phyloP scores from a whole-genome alignment of 768 basidiomycete species.

The Chalciporus pseudorubinellus region DNA sequence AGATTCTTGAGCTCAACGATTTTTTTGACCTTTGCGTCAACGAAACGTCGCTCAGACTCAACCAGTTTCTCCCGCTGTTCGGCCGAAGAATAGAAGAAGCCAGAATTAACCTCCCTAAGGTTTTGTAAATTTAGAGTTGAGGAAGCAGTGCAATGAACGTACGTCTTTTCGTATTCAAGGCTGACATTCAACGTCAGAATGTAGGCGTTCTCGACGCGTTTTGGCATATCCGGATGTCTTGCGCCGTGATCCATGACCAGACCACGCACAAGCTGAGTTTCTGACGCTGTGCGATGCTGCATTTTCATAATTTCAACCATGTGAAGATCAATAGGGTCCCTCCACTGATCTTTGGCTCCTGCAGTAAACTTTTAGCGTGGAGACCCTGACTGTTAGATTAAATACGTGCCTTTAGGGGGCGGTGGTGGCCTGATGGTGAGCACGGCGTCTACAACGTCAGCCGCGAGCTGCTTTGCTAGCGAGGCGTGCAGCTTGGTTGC shows the following conservation, averaged over 20 bases:
- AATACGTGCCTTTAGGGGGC: conserved; percentile 52
- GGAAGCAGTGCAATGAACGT: conserved; percentile 35
- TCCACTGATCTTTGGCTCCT: conserved; percentile 68
- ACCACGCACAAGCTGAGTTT: conserved; percentile 93
- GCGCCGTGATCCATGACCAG: conserved; percentile 97
- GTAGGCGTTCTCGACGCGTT: conserved; percentile 93
- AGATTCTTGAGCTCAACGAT: conserved; percentile 95
- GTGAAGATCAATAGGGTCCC: conserved; percentile 93
- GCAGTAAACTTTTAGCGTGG: conserved; percentile 23
- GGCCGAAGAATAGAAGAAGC: conserved; percentile 98
- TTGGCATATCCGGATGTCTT: conserved; percentile 98
- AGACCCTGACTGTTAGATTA: conserved; percentile 26
- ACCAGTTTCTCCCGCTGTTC: conserved; percentile 99
- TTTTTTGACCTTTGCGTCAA: conserved; percentile 92
- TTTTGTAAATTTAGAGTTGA: conserved; percentile 19
- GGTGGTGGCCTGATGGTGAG: conserved; percentile 76
- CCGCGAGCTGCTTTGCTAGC: conserved; percentile 84
- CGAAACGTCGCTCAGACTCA: conserved; percentile 92
- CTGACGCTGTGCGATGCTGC: conserved; percentile 97
- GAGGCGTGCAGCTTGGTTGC: conserved; percentile 84
- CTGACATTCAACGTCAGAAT: conserved; percentile 96
- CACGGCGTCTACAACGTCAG: conserved; percentile 95
- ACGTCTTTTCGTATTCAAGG: conserved; percentile 99
- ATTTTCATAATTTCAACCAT: conserved; percentile 99
- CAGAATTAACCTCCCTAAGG: conserved; percentile 93